phyloP scores from a whole-genome alignment of 106 monocot genomes.

The Allium cepa region DNA sequence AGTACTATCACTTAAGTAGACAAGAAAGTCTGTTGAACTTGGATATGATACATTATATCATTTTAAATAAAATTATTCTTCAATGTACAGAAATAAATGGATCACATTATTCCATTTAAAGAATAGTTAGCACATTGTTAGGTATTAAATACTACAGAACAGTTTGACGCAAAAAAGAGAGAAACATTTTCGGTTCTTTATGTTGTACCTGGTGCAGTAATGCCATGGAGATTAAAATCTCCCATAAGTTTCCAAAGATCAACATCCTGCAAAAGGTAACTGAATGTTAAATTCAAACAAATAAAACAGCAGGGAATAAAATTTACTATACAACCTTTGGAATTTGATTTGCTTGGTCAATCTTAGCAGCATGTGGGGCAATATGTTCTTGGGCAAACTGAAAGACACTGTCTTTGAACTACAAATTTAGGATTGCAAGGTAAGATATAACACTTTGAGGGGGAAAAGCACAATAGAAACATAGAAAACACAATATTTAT shows the following conservation, averaged over 20 bases:
- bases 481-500: too few relatives aligned
- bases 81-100: too few relatives aligned
- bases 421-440: constrained; percentile 1
- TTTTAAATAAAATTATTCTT: too few relatives aligned
- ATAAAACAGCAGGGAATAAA: background rate
- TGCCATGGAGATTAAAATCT: constrained; percentile 91
- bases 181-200: too few relatives aligned
- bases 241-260: constrained; percentile 97
- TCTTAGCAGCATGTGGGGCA: constrained; percentile 79
- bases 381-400: constrained; percentile 88
- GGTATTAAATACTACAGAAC: too few relatives aligned
- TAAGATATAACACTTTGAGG: background rate
- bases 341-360: constrained; percentile 72
- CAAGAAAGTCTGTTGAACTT: too few relatives aligned
- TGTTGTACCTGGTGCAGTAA: constrained; percentile 85
- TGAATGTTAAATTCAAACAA: constrained; percentile 3
- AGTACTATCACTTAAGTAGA: too few relatives aligned
- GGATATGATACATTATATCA: too few relatives aligned
- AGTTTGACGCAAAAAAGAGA: too few relatives aligned
- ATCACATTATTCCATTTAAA: too few relatives aligned
- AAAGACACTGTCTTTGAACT: constrained; percentile 91
- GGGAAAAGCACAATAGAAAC: too few relatives aligned
- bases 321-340: constrained; percentile 47
- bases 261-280: constrained; percentile 41
- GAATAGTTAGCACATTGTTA: too few relatives aligned